Evolutionary conservation across 495 filamentous ascomycete species (phyloP).

Genomic region (Aspergillus affinis): DNA sequence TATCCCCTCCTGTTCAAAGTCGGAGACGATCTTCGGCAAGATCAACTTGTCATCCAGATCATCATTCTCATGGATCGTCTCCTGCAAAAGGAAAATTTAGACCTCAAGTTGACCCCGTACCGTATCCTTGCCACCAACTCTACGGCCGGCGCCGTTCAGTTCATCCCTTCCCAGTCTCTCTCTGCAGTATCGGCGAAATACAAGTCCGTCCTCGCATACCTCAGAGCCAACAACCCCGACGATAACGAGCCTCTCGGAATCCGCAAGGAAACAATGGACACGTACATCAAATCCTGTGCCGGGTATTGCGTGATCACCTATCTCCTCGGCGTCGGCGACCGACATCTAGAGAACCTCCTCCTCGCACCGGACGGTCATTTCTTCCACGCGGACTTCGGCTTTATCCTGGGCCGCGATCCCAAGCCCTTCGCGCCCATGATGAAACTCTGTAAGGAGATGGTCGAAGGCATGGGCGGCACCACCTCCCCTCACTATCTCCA

Average conservation of each 20-base stretch:
- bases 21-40: conserved; percentile 94
- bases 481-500: conserved; percentile 74
- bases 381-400: conserved; percentile 98
- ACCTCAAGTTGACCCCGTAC: conserved; percentile 93
- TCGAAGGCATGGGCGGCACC: conserved; percentile 93
- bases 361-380: conserved; percentile 88
- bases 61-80: conserved; percentile 98
- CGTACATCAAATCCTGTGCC: conserved; percentile 91
- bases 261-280: conserved; percentile 90
- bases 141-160: conserved; percentile 87
- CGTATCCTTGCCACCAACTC: conserved; percentile 92
- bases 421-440: conserved; percentile 96
- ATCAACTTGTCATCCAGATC: conserved; percentile 97
- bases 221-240: conserved; percentile 89
- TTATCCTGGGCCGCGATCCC: conserved; percentile 94
- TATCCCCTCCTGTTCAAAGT: conserved; percentile 97
- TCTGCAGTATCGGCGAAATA: conserved; percentile 78
- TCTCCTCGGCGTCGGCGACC: conserved; percentile 94
- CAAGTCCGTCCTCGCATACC: conserved; percentile 80
- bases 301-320: conserved; percentile 99
- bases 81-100: conserved; percentile 93
- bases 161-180: conserved; percentile 81
- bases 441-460: conserved; percentile 98
- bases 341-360: conserved; percentile 94
- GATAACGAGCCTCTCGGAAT: conserved; percentile 78